Percentiles rank a stretch among this genome's conserved stretches.
phyloP scores from a whole-genome alignment of 2,329 filamentous ascomycete genomes.

The Stemphylium beticola region DNA sequence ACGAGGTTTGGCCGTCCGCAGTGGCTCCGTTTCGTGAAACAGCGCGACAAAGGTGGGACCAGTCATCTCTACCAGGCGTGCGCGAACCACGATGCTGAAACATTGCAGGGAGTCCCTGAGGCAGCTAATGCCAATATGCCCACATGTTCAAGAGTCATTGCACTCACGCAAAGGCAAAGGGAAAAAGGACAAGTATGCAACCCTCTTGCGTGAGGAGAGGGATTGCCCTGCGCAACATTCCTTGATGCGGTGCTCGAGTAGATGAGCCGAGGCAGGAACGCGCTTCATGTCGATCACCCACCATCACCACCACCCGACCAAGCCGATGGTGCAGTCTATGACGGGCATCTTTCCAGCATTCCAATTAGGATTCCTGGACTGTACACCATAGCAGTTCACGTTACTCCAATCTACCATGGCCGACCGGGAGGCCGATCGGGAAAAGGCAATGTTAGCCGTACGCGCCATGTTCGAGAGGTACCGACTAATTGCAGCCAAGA shows the following conservation, averaged over 20 bases:
- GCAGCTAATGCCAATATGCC: constrained; percentile 10
- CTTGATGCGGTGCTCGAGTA: background rate
- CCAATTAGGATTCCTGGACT: background rate
- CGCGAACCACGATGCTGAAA: constrained; percentile 22
- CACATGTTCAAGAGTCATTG: constrained; percentile 9
- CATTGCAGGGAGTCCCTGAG: constrained; percentile 14
- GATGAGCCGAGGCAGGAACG: constrained; percentile 15
- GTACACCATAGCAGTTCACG: background rate
- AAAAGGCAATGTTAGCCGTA: constrained; percentile 46
- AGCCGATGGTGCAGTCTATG: background rate
- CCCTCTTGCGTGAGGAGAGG: background rate
- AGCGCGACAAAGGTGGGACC: constrained; percentile 16
- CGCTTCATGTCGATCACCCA: constrained; percentile 7
- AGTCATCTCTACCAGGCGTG: constrained; percentile 13
- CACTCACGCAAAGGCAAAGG: constrained; percentile 3
- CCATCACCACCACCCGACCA: background rate
- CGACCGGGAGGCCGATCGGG: constrained; percentile 28
- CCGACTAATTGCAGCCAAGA: constrained; percentile 37
- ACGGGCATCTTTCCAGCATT: background rate
- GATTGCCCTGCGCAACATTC: no score
- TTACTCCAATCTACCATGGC: constrained; percentile 27
- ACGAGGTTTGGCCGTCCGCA: constrained; percentile 17
- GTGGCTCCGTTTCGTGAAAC: constrained; percentile 23
- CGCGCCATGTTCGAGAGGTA: constrained; percentile 48
- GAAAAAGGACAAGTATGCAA: constrained; percentile 8